phyloP scores from a whole-genome alignment of 208 protist species.

The Crithidia sp. region DNA sequence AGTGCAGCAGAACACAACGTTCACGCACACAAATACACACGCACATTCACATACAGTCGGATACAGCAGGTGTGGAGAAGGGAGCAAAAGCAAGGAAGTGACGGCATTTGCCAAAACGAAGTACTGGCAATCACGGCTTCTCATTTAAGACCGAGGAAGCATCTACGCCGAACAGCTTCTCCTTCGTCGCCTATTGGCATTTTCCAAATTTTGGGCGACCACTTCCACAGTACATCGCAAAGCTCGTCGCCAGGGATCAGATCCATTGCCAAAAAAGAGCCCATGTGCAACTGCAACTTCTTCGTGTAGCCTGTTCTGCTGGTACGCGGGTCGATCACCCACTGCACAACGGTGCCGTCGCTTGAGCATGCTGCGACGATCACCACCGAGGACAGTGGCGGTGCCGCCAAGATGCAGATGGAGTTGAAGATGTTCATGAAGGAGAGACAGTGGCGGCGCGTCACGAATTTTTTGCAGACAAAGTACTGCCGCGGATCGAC shows the following conservation, averaged over 20 bases:
- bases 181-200: too few relatives aligned
- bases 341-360: slow-evolving; percentile 81
- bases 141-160: too few relatives aligned
- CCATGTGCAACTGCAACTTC: slow-evolving; percentile 78
- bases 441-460: slow-evolving; percentile 70
- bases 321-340: slow-evolving; percentile 75
- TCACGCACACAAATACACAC: too few relatives aligned
- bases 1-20: too few relatives aligned
- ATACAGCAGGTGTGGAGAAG: not conserved
- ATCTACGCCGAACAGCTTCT: too few relatives aligned
- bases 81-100: slow-evolving; percentile 6
- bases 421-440: slow-evolving; percentile 89
- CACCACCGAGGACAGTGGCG: slow-evolving; percentile 72
- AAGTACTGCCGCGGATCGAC: slow-evolving; percentile 49
- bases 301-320: slow-evolving; percentile 62
- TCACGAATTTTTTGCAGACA: slow-evolving; percentile 66
- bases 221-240: slow-evolving; percentile 18
- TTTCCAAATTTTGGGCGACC: too few relatives aligned
- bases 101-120: not conserved
- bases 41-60: too few relatives aligned
- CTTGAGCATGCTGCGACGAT: slow-evolving; percentile 76
- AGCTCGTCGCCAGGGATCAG: slow-evolving; percentile 35
- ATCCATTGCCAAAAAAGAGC: slow-evolving; percentile 74
- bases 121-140: not conserved
- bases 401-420: slow-evolving; percentile 69